A percentile compares a stretch with the other conserved stretches of the same genome.
phyloP scores from a whole-genome alignment of 2,329 filamentous ascomycete genomes.

The Fusarium pseudograminearum region DNA sequence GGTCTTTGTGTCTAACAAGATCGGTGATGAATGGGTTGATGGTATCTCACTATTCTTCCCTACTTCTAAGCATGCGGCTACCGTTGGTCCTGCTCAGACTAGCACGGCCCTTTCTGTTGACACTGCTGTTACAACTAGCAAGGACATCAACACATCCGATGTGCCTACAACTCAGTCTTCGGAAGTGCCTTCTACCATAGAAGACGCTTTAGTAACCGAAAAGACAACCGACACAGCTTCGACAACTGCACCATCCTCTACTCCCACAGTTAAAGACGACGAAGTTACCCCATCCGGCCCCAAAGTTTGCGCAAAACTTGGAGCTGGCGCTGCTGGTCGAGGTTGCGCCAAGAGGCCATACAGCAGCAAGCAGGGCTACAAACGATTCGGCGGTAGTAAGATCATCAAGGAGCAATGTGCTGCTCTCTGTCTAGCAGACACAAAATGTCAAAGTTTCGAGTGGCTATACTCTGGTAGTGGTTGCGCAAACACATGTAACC shows the following conservation, averaged over 20 bases:
- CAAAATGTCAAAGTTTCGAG: slow-evolving; percentile 37
- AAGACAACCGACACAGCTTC: not conserved
- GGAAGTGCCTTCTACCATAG: not conserved
- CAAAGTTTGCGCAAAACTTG: slow-evolving; percentile 34
- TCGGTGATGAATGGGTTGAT: slow-evolving; percentile 34
- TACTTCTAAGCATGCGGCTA: slow-evolving; percentile 19
- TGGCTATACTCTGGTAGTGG: slow-evolving; percentile 31
- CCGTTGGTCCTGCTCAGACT: slow-evolving; percentile 10
- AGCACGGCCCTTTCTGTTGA: slow-evolving; percentile 14
- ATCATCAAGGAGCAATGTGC: slow-evolving; percentile 38
- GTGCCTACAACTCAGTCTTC: not conserved
- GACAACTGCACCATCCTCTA: not conserved
- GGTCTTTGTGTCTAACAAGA: slow-evolving; percentile 42
- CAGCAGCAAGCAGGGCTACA: slow-evolving; percentile 36
- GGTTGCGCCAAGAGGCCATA: slow-evolving; percentile 37
- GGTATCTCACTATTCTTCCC: slow-evolving; percentile 36
- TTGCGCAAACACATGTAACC: slow-evolving; percentile 33
- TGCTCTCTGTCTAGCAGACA: slow-evolving; percentile 33
- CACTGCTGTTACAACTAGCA: not conserved
- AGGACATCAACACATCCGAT: not conserved
- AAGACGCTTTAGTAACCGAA: not conserved
- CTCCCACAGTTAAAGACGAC: not conserved
- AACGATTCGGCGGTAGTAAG: slow-evolving; percentile 19
- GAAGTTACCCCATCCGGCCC: slow-evolving; percentile 1
- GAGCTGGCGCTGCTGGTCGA: slow-evolving; percentile 20